Base-by-base conservation (phyloP, 2,329 filamentous ascomycete species). In the Sporothrix protearum region DNA sequence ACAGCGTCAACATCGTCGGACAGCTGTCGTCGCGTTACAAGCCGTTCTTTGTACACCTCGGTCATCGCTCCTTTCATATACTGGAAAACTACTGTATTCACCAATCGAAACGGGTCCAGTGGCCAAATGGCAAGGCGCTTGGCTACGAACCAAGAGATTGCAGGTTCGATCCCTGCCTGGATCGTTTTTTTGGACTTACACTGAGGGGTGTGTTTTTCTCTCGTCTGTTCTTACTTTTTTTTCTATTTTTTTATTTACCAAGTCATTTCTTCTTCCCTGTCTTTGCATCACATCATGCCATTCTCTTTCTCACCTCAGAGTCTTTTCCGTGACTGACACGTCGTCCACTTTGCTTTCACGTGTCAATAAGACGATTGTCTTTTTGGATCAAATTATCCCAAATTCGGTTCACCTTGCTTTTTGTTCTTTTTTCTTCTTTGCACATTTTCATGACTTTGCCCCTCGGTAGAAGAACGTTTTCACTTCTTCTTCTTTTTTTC, bases 61-160 rank as follows among this genome's bases (percentile, higher is more conserved):
- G 12, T 25, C 12, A 67, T 67, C 8, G 19, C 36, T 51, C 28
- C 19, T 45, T n/a, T 25, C 12, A 67, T 67, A 22, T 33, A 36
- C 5, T 4, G 0, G 0, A 22, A 10, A 10, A 51, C 4, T 0
- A 4, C 8, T 1, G 8, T 16, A 14, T 10, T 45, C 64, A 51
- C 64, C 64, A 67, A 67, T 67, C 45, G 47, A 33, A 71, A 45
- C 68, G 45, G 74, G 74, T 75, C 73, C 72, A 75, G 74, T 78
- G 76, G 77, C 76, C 75, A 75, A 77, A 77, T 79, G 78, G 75
- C 78, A 79, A 79, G 77, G 78, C 78, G 78, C 77, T 77, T 79
- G 78, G 78, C 78, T 79, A 79, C 78, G 78, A 79, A 80, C 78
- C 78, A 79, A 77, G 77, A 78, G 77, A 78, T 78, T 78, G 77